Base-by-base conservation (phyloP, 352 stramenopile genomes). In the Thraustotheca clavata region DNA sequence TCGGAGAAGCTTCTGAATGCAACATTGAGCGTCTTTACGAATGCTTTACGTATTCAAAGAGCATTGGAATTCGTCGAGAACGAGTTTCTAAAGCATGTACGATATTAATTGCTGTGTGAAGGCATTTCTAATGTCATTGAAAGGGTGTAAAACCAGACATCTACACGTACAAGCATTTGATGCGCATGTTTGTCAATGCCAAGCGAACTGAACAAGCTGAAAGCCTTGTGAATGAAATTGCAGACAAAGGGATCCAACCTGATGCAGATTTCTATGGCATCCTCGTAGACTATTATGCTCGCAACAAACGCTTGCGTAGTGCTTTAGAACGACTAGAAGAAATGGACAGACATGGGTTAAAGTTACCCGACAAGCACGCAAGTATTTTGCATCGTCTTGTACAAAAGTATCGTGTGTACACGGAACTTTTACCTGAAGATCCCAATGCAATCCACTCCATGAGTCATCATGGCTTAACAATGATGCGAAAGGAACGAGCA, bases 171-270 rank as follows among this genome's bases (percentile, higher is more conserved):
- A 80, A 81, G 57, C 74, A 70, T 54, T 73, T 90, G 67, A 90
- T 92, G 83, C 80, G 88, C 52, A 90, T 92, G 83, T 90, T 83
- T 48, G 73, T 77, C 29, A 80, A 81, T 20, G 75, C 77, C 4
- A 86, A 88, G 52, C 77, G 79, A 46, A 87, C 77, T 32, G 60
- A 73, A 8, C 65, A 74, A 31, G 83, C 83, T 16, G 76, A 89
- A 60, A 32, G 59, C 29, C 62, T 89, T 60, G 43, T 89, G 18
- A 67, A 77, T 14, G 70, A 73, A 24, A 50, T 88, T 36, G 72
- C 77, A 49, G 54, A 33, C 5, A 60, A 79, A 48, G 72, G 82
- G 34, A 14, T 90, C 36, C 59, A 83, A n/a, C 50, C 73, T 0
- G 83, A 92, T 54, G 68, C 70, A 22, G 74, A 83, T 43, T 77